A percentile compares a stretch with the other conserved stretches of the same genome.
phyloP scores from a whole-genome alignment of 176 grass and related monocot genomes.

The Eleusine indica region DNA sequence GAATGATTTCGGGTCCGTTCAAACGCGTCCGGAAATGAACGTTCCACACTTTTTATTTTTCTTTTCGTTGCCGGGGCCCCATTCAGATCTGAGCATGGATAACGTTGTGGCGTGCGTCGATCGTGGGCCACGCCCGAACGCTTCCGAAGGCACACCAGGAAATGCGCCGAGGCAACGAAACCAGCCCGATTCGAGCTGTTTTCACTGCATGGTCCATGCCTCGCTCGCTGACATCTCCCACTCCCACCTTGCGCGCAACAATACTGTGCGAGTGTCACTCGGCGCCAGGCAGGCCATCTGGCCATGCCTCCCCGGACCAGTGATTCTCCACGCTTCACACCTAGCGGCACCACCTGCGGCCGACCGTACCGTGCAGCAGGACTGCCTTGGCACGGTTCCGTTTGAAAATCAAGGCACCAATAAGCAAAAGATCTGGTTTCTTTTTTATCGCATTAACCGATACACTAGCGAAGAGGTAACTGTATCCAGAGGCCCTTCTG shows the following conservation, averaged over 20 bases:
- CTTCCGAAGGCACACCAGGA: background rate
- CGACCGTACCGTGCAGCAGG: too few relatives aligned
- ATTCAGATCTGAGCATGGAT: background rate
- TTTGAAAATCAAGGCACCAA: background rate
- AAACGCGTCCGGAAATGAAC: background rate
- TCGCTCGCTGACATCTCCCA: background rate
- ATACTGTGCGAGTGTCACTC: background rate
- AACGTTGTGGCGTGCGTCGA: background rate
- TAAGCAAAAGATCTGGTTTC: too few relatives aligned
- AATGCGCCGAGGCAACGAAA: background rate
- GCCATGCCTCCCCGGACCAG: background rate
- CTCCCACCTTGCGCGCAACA: background rate
- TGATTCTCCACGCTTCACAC: conserved; percentile 9
- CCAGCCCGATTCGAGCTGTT: background rate
- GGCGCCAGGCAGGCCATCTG: background rate
- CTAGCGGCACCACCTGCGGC: background rate
- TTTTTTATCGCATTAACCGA: background rate
- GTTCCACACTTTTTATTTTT: background rate
- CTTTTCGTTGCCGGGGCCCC: background rate
- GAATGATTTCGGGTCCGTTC: background rate
- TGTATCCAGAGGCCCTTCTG: too few relatives aligned
- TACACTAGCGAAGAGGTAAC: background rate
- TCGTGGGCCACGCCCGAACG: background rate
- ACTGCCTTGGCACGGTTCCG: background rate
- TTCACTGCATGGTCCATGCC: conserved; percentile 4